Evolutionary conservation across 176 grass and related monocot genomes (phyloP), one percentile per base, ranked within the genome.

Genomic region (Echinochloa phyllopogon): DNA sequence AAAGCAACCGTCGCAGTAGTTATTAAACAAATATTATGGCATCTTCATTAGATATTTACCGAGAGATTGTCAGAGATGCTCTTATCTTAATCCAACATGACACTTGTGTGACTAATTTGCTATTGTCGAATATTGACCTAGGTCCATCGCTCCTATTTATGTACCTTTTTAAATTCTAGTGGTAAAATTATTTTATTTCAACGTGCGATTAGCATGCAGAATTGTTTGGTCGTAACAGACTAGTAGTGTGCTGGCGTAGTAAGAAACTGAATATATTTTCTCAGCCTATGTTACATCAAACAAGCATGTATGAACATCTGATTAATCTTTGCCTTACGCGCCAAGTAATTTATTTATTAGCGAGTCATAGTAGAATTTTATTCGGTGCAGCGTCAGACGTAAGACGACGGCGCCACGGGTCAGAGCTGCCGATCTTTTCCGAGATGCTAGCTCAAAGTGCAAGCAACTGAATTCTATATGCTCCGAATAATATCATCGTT

Each of bases 401-500:
- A 6, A 44, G 42, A 44, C 42, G 42, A 9, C 42, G 6, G 37
- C 42, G 68, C 42, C 41, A 25, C 3, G 11, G 69, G 41, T 73
- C 70, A 51, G 18, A 52, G 15, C 77, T 8, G 43, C 42, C 38
- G 43, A 66, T 66, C 17, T 66, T 80, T 80, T 65, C 42, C 6
- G 9, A 21, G 43, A 74, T 52, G 14, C 44, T 21, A 65, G 58
- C 15, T 63, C 41, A 6, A 60, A 72, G 53, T 3, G 55, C 65
- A 47, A 38, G 51, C 17, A 58, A 57, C 52, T 21, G 15, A 82
- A 58, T 56, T 41, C n/a, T 51, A 16, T 56, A 45, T 53, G 20
- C 25, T 4, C 56, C 21, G 56, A 58, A 58, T 23, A 9, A 27
- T 27, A 24, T 27, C 42, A 24, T 77, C 12, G 20, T 49, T 17